Percentiles rank a stretch among this genome's conserved stretches.
Evolutionary conservation across 768 basidiomycete species (phyloP).

Genomic region (Fistulinella prunicolor): DNA sequence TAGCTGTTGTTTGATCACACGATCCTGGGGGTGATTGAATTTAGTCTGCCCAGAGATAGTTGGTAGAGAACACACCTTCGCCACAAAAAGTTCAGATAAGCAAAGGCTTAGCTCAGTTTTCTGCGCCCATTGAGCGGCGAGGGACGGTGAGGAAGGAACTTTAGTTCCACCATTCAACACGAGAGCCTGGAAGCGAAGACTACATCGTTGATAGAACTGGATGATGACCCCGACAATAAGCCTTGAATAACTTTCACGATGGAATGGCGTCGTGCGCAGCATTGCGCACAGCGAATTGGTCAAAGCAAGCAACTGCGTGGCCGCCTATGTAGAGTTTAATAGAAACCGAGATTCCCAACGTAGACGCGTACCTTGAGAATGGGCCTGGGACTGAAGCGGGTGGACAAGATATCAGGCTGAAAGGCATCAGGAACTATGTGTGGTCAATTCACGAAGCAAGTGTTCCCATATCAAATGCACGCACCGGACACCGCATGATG

Average conservation of each 20-base stretch:
- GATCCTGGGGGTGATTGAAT: constrained; percentile 33
- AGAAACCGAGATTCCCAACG: not conserved
- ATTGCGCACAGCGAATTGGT: constrained; percentile 91
- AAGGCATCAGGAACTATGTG: constrained; percentile 78
- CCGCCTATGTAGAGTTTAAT: constrained; percentile 52
- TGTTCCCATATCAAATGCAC: constrained; percentile 9
- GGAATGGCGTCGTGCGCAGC: constrained; percentile 90
- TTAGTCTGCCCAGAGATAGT: constrained; percentile 1
- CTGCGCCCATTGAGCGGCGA: constrained; percentile 83
- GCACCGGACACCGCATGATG: constrained; percentile 79
- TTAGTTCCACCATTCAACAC: constrained; percentile 43
- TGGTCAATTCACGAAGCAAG: constrained; percentile 3
- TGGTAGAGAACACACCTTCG: constrained; percentile 42
- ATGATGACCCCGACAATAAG: constrained; percentile 91
- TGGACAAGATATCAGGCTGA: constrained; percentile 71
- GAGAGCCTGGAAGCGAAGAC: constrained; percentile 78
- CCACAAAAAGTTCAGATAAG: constrained; percentile 59
- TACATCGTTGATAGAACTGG: constrained; percentile 94
- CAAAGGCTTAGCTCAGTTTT: constrained; percentile 73
- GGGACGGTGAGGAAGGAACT: constrained; percentile 46
- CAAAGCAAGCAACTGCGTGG: constrained; percentile 80
- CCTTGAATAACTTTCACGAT: constrained; percentile 91
- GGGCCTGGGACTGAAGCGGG: constrained; percentile 63
- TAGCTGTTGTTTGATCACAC: constrained; percentile 48
- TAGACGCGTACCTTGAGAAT: constrained; percentile 62